Conservation (phyloP, 768 basidiomycete species). For the Sarcodon aspratus region DNA sequence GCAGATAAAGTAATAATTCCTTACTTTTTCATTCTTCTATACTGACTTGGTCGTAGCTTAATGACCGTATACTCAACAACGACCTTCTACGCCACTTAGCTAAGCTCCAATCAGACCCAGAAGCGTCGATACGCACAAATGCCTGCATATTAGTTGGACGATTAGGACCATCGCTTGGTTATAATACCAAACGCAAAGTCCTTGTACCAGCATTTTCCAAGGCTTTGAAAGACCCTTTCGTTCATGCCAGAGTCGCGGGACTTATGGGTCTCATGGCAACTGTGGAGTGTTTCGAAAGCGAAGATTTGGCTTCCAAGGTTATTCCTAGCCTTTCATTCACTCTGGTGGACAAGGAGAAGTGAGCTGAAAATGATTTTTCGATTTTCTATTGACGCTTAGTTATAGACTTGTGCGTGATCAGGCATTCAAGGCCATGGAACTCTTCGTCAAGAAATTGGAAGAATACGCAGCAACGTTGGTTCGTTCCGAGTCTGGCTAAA, state of each 20-base stretch:
- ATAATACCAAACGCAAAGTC: conserved; percentile 92
- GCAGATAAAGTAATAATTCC: conserved; percentile 58
- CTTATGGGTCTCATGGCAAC: conserved; percentile 95
- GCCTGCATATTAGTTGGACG: conserved; percentile 94
- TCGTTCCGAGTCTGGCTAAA: conserved; percentile 10
- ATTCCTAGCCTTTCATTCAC: conserved; percentile 76
- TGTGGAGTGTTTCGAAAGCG: conserved; percentile 76
- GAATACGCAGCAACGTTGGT: conserved; percentile 77
- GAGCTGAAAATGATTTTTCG: background rate
- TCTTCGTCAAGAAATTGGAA: conserved; percentile 81
- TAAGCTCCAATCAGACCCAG: conserved; percentile 84
- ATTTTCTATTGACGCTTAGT: background rate
- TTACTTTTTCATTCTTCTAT: background rate
- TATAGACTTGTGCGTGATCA: conserved; percentile 86
- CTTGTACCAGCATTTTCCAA: conserved; percentile 90
- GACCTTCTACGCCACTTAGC: conserved; percentile 89
- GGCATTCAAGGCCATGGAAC: conserved; percentile 85
- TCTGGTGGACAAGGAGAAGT: conserved; percentile 92
- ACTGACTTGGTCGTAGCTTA: conserved; percentile 40
- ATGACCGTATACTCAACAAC: conserved; percentile 89
- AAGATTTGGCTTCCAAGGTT: conserved; percentile 84
- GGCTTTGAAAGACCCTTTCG: conserved; percentile 82
- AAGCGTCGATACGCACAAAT: conserved; percentile 94
- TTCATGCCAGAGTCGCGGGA: conserved; percentile 88
- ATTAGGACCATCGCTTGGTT: conserved; percentile 73